Evolutionary conservation across 2,329 filamentous ascomycete species (phyloP), one percentile per base, ranked within the genome.

Genomic region (Fusarium metavorans): DNA sequence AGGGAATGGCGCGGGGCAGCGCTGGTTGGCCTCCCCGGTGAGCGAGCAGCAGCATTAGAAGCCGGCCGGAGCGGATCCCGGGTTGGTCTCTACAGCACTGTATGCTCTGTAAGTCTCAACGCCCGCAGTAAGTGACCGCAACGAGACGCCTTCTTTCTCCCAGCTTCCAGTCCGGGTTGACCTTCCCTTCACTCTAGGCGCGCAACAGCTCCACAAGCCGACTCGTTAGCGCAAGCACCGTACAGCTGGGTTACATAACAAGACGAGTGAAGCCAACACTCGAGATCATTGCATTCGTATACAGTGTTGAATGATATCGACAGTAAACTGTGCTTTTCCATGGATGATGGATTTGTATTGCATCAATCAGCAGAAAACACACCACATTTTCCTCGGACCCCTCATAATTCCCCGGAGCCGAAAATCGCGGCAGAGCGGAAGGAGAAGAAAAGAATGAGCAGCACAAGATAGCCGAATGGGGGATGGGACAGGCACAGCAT

Each of bases 1-100:
- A 52, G 45, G 32, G 20, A 52, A 69, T 74, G 73, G 75, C 65
- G 75, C 65, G 75, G 74, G 76, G 73, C 25, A 52, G 25, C 48
- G 7, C 48, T 52, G 25, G 48, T 11, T 52, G 16, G 23, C 45
- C 23, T 30, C 48, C 48, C 48, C 27, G 64, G 48, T 52, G 48
- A 52, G 48, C 23, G 48, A 52, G 48, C 23, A 45, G n/a, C 37
- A 41, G 58, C 45, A 32, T 23, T 20, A 14, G 30, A 32, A 35
- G 30, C n/a, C 23, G 64, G 71, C 68, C 72, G 72, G 72, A 34
- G 61, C 72, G 64, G 71, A 72, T 68, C 71, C 71, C 27, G 27
- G 48, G 48, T 20, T 8, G 6, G 14, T 16, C 27, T 52, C 50
- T 56, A 34, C 52, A 35, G 30, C 30, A 32, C 52, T n/a, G 27